A percentile compares a stretch with the other conserved stretches of the same genome.
These are phyloP conservation scores for Apiospora pterosperma DNA, from an alignment of 2,329 filamentous ascomycete genomes.

Conservation along the genomic window DNA sequence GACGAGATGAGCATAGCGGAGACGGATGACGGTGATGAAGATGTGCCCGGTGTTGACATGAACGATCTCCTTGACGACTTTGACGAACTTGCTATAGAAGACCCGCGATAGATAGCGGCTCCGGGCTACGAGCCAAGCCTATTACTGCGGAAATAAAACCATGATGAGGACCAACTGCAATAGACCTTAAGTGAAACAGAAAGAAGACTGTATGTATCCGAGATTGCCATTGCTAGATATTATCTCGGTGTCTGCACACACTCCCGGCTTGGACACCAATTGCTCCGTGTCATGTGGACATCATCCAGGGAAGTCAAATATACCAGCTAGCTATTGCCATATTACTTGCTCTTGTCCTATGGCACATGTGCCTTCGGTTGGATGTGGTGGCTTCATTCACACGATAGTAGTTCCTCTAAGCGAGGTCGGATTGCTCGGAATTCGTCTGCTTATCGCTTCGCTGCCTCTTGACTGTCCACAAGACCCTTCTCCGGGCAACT, in stretches of 20 bases:
- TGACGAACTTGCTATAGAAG: slow-evolving; percentile 77
- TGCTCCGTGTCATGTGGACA: not conserved
- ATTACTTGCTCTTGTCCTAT: not conserved
- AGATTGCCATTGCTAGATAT: not conserved
- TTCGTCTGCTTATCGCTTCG: not conserved
- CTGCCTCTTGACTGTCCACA: not conserved
- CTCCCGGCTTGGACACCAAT: not conserved
- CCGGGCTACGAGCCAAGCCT: not conserved
- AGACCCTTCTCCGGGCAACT: too few relatives aligned
- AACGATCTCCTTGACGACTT: slow-evolving; percentile 87
- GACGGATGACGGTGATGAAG: slow-evolving; percentile 47
- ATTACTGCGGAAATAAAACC: not conserved
- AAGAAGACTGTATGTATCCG: not conserved
- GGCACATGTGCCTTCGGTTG: too few relatives aligned
- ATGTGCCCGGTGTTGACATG: slow-evolving; percentile 69
- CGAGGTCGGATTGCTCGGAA: not conserved
- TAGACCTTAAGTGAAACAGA: not conserved
- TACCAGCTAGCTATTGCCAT: not conserved
- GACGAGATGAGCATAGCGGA: slow-evolving; percentile 68
- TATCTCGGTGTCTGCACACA: not conserved
- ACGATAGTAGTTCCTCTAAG: too few relatives aligned
- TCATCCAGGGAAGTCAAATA: not conserved
- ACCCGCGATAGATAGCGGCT: slow-evolving; percentile 34
- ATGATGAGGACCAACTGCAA: not conserved
- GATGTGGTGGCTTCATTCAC: too few relatives aligned